Base-by-base conservation (phyloP, 2,329 filamentous ascomycete genomes). In the Penicillium expansum region DNA sequence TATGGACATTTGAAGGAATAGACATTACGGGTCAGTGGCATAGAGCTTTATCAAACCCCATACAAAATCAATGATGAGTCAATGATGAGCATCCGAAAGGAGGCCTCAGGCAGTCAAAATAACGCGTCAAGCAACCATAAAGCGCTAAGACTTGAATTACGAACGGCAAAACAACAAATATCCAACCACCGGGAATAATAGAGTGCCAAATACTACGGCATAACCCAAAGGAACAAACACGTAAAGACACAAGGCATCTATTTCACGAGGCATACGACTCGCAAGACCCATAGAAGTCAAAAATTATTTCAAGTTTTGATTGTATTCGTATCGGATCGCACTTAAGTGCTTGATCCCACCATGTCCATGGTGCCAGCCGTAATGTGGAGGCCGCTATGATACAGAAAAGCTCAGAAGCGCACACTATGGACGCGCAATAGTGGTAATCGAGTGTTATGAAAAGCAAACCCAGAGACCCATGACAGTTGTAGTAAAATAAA, bases 401-500 rank as follows among this genome's bases (percentile, higher is more conserved):
- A 76, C 73, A 76, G 67, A 69, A 72, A 74, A 67, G 64, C 61
- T 67, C 64, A 68, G 57, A 69, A 70, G 65, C 72, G 69, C 69
- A 68, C 71, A 74, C 68, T 66, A 74, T 73, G 71, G 69, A 71
- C 70, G 70, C 67, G 64, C 65, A 71, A 71, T 65, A 70, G 65
- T 68, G 69, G 70, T 66, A 73, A 68, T 73, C 69, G 68, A 66
- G 60, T 67, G 68, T 64, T 68, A 71, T 63, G 42, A 70, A 73
- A 72, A 73, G 63, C 68, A 75, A 71, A 76, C 73, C 73, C 73
- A 75, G 68, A 72, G 71, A 73, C 72, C 73, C 71, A 75, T 74
- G 71, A 74, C 62, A 63, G 63, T 70, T 70, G 64, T 69, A 52
- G 48, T 56, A 67, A 64, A 70, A 72, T 68, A 72, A 69, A 71